Percentiles rank a stretch among this genome's conserved stretches.
These are phyloP conservation scores for Saccharum officinarum DNA, from an alignment of 176 grass and related monocot genomes.

Conservation along the genomic window DNA sequence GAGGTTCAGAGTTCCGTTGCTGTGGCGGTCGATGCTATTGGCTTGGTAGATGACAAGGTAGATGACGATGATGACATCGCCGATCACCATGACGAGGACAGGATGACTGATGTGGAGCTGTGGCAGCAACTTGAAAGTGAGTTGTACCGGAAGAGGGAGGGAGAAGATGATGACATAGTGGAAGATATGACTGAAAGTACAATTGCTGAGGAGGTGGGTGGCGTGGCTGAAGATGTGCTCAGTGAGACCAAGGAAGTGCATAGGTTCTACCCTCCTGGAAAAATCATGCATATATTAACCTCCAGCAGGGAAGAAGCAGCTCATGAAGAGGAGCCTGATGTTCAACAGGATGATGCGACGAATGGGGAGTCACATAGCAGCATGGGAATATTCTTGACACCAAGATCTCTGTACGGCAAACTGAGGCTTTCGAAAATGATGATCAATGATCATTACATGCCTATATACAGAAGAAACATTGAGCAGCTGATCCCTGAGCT, in stretches of 20 bases:
- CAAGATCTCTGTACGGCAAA: slow-evolving; percentile 85
- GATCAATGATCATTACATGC: slow-evolving; percentile 99
- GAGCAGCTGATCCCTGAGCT: slow-evolving; percentile 66
- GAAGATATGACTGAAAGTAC: slow-evolving; percentile 69
- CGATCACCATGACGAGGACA: slow-evolving; percentile 17
- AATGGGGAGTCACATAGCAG: slow-evolving; percentile 28
- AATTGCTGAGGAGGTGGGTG: slow-evolving; percentile 42
- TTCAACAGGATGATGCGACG: slow-evolving; percentile 18
- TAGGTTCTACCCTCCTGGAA: slow-evolving; percentile 94
- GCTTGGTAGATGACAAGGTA: slow-evolving; percentile 50
- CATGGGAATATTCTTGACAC: slow-evolving; percentile 75
- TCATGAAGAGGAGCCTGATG: slow-evolving; percentile 29
- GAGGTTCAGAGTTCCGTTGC: slow-evolving; percentile 40
- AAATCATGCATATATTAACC: slow-evolving; percentile 88
- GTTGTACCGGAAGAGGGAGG: slow-evolving; percentile 54
- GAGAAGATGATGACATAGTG: slow-evolving; percentile 55
- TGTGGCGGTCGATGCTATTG: slow-evolving; percentile 42
- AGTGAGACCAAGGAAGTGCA: slow-evolving; percentile 72
- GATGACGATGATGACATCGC: slow-evolving; percentile 38
- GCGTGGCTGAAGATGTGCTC: slow-evolving; percentile 36
- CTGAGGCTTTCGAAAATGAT: slow-evolving; percentile 87
- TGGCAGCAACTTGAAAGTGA: slow-evolving; percentile 95
- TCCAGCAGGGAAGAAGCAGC: slow-evolving; percentile 37
- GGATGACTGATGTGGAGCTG: slow-evolving; percentile 79
- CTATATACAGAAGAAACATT: slow-evolving; percentile 84